Percentiles rank a stretch among this genome's conserved stretches.
phyloP scores from a whole-genome alignment of 352 stramenopile species.

The Phytophthora vignae region DNA sequence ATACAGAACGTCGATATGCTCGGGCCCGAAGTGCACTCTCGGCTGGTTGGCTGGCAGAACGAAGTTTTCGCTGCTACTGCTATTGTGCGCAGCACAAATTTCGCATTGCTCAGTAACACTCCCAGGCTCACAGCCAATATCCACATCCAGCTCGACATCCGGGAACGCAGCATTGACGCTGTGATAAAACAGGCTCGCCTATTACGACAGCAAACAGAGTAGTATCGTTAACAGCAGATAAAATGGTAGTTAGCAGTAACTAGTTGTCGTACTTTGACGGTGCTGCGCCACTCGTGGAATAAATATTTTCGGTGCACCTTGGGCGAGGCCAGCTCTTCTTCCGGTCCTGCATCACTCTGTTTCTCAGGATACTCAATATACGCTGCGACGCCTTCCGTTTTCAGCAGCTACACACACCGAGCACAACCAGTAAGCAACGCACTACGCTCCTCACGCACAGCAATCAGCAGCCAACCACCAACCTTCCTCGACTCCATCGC shows the following conservation, averaged over 20 bases:
- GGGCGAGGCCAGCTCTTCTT: slow-evolving; percentile 6
- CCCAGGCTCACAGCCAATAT: slow-evolving; percentile 53
- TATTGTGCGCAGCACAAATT: slow-evolving; percentile 41
- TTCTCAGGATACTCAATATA: slow-evolving; percentile 75
- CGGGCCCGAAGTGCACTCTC: slow-evolving; percentile 72
- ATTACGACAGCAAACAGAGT: slow-evolving; percentile 12
- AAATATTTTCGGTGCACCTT: slow-evolving; percentile 68
- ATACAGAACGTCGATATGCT: slow-evolving; percentile 88
- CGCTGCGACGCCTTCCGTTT: slow-evolving; percentile 64
- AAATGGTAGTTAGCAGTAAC: background rate
- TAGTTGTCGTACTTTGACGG: slow-evolving; percentile 61
- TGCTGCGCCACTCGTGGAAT: slow-evolving; percentile 87
- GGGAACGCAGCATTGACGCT: slow-evolving; percentile 81
- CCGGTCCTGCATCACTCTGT: background rate
- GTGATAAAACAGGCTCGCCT: slow-evolving; percentile 80
- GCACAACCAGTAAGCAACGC: background rate
- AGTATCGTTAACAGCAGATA: slow-evolving; percentile 9
- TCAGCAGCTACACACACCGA: slow-evolving; percentile 57
- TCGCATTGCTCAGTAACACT: slow-evolving; percentile 42
- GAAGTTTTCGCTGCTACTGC: slow-evolving; percentile 20
- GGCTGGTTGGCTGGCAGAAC: slow-evolving; percentile 47
- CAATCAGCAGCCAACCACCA: background rate
- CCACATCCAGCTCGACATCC: slow-evolving; percentile 81
- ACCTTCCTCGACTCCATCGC: slow-evolving; percentile 88
- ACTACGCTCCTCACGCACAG: background rate